Percentiles rank a stretch among this genome's conserved stretches.
phyloP scores from a whole-genome alignment of 495 filamentous ascomycete species.

The Penicillium goetzii region DNA sequence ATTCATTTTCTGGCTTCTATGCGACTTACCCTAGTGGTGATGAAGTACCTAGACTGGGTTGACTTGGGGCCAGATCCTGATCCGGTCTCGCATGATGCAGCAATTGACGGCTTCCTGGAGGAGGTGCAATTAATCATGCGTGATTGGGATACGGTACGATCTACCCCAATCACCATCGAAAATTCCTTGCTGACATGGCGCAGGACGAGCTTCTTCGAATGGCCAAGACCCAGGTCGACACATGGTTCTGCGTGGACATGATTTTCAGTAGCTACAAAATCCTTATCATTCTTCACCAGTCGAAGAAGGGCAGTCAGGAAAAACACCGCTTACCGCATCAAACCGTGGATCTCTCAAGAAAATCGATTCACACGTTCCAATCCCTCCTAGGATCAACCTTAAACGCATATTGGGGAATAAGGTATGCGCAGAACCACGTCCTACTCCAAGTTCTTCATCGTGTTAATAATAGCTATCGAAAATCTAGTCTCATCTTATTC shows the following conservation, averaged over 20 bases:
- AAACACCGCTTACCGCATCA: not conserved
- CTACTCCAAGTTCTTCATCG: too few species aligned
- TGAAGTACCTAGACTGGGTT: not conserved
- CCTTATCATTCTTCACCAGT: not conserved
- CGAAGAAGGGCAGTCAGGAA: not conserved
- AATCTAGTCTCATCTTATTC: not conserved
- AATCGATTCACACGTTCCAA: not conserved
- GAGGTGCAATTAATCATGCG: not conserved
- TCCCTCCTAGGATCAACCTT: not conserved
- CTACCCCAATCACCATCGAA: not conserved
- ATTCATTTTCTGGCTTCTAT: conserved; percentile 2
- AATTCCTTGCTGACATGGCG: not conserved
- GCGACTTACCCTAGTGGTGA: not conserved
- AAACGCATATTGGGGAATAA: conserved; percentile 1
- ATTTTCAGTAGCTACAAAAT: not conserved
- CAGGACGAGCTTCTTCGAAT: not conserved
- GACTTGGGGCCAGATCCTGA: not conserved
- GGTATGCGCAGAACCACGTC: not conserved
- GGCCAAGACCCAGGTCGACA: not conserved
- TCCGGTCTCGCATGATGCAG: not conserved
- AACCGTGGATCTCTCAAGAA: not conserved
- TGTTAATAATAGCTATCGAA: too few species aligned
- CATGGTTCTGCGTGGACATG: not conserved
- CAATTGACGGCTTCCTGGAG: not conserved
- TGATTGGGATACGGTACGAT: not conserved